Percentiles rank a stretch among this genome's conserved stretches.
Conservation (phyloP, 768 basidiomycete species). For the Kwoniella botswanensis region DNA sequence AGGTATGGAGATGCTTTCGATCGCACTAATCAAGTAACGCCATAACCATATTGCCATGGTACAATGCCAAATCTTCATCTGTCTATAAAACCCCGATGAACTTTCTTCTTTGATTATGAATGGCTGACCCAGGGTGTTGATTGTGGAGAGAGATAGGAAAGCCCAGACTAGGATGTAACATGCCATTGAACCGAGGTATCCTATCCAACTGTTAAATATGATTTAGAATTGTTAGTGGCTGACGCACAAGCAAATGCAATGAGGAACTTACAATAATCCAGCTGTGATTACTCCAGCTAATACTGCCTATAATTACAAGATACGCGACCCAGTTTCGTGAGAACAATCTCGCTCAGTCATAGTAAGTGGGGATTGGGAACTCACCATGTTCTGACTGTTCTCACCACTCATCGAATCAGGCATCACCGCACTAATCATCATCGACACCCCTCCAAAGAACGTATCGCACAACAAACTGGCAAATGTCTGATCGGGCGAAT, state of each 20-base stretch:
- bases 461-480: constrained; percentile 42
- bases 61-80: constrained; percentile 48
- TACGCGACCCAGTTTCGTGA: neutral
- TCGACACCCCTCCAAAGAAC: constrained; percentile 30
- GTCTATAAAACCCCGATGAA: constrained; percentile 25
- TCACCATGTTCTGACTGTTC: constrained; percentile 32
- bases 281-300: constrained; percentile 22
- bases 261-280: constrained; percentile 28
- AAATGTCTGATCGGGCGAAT: constrained; percentile 37
- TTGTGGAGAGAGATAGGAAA: constrained; percentile 39
- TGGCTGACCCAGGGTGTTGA: constrained; percentile 29
- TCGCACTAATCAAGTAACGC: constrained; percentile 43
- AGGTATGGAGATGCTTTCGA: constrained; percentile 42
- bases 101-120: constrained; percentile 23
- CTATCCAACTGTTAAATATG: constrained; percentile 32
- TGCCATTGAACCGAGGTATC: constrained; percentile 40
- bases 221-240: neutral
- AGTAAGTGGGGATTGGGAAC: constrained; percentile 6
- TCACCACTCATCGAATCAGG: constrained; percentile 29
- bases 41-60: constrained; percentile 51
- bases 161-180: constrained; percentile 37
- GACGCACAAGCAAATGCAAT: neutral
- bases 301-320: constrained; percentile 10
- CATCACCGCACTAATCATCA: constrained; percentile 28
- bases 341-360: neutral